Percentiles rank a stretch among this genome's conserved stretches.
phyloP scores from a whole-genome alignment of 2,329 filamentous ascomycete species.

The Peltaster fructicola region DNA sequence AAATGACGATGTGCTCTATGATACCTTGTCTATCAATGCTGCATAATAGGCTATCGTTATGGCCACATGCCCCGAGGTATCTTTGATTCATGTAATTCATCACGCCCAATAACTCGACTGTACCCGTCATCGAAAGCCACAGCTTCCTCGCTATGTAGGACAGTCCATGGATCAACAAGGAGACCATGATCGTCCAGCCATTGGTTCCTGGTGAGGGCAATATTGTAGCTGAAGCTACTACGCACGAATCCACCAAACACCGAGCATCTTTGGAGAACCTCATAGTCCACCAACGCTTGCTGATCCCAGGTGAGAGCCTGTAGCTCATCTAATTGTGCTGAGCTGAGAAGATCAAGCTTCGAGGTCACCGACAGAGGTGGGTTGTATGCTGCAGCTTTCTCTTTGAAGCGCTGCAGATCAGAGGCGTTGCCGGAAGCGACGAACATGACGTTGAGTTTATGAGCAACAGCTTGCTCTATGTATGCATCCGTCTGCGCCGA shows the following conservation, averaged over 20 bases:
- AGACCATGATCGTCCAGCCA: conserved; percentile 12
- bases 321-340: conserved; percentile 19
- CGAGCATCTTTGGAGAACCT: conserved; percentile 28
- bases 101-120: conserved; percentile 12
- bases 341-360: conserved; percentile 27
- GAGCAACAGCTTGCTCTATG: conserved; percentile 17
- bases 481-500: conserved; percentile 22
- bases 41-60: conserved; percentile 6
- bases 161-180: conserved; percentile 11
- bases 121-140: conserved; percentile 15
- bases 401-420: conserved; percentile 21
- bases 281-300: conserved; percentile 33
- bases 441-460: conserved; percentile 22
- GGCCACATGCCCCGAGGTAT: conserved; percentile 16
- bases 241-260: conserved; percentile 28
- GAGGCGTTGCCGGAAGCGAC: conserved; percentile 25
- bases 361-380: conserved; percentile 23
- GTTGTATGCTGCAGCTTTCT: conserved; percentile 19
- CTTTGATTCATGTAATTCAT: conserved; percentile 10
- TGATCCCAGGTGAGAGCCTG: conserved; percentile 30
- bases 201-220: conserved; percentile 26
- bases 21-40: too few species aligned
- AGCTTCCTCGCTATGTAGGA: conserved; percentile 9
- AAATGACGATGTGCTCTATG: too few species aligned
- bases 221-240: conserved; percentile 31